These are phyloP conservation scores for Grifola frondosa DNA, from an alignment of 1,284 basidiomycete species.

Conservation along the genomic window DNA sequence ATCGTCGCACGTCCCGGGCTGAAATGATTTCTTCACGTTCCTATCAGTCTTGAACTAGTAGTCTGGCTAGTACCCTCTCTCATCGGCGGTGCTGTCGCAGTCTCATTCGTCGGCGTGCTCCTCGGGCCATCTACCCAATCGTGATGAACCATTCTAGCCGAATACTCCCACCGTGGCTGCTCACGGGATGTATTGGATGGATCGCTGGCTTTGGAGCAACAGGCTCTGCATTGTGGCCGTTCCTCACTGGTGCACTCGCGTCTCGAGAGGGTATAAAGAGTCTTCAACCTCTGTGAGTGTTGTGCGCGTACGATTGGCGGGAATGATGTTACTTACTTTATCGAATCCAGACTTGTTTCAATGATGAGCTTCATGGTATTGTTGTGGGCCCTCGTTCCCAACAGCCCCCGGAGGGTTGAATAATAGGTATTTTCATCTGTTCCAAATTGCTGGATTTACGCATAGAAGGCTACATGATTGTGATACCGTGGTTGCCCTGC, in stretches of 20 bases:
- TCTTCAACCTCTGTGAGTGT: slow-evolving; percentile 23
- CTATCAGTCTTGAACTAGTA: slow-evolving; percentile 46
- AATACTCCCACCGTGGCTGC: slow-evolving; percentile 49
- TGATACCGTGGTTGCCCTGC: too few relatives aligned
- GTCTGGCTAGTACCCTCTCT: slow-evolving; percentile 60
- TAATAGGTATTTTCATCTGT: too few relatives aligned
- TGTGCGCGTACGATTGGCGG: neutral
- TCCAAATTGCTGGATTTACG: too few relatives aligned
- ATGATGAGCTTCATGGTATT: slow-evolving; percentile 24
- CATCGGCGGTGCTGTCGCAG: slow-evolving; percentile 49
- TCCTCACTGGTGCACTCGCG: slow-evolving; percentile 55
- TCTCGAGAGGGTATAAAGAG: slow-evolving; percentile 39
- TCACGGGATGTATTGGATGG: slow-evolving; percentile 59
- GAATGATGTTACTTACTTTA: neutral
- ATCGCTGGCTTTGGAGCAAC: slow-evolving; percentile 55
- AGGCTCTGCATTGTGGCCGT: slow-evolving; percentile 54
- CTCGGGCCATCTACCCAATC: slow-evolving; percentile 56
- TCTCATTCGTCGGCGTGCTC: slow-evolving; percentile 54
- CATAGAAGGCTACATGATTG: too few relatives aligned
- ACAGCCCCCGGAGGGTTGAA: slow-evolving; percentile 11
- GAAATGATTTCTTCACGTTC: neutral
- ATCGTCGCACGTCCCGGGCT: neutral
- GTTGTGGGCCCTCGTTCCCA: slow-evolving; percentile 23
- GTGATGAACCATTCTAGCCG: slow-evolving; percentile 49
- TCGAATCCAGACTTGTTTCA: slow-evolving; percentile 17